Percentiles rank a stretch among this genome's conserved stretches.
Conservation (phyloP, 495 filamentous ascomycete species). For the Stereocaulon alpinum region DNA sequence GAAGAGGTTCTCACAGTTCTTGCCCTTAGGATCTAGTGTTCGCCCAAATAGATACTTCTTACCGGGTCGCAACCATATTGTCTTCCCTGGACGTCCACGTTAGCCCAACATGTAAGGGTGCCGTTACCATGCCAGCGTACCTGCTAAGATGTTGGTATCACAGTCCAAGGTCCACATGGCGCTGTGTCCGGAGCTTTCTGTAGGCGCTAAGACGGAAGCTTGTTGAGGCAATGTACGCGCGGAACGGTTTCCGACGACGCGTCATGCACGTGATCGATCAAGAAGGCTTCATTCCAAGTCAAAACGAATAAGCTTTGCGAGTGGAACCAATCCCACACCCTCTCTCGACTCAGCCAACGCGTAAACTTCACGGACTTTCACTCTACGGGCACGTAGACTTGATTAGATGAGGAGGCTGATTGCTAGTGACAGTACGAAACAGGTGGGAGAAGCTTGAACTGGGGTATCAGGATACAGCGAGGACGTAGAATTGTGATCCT, state of each 20-base stretch:
- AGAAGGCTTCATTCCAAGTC: too few relatives aligned
- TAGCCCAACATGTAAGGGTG: not conserved
- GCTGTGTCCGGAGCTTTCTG: too few relatives aligned
- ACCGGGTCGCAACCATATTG: slow-evolving; percentile 73
- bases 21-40: slow-evolving; percentile 37
- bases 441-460: too few relatives aligned
- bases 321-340: too few relatives aligned
- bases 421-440: too few relatives aligned
- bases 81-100: slow-evolving; percentile 42
- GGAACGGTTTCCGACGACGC: not conserved
- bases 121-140: slow-evolving; percentile 4
- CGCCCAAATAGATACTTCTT: slow-evolving; percentile 74
- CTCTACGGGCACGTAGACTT: too few relatives aligned
- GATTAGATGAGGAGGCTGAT: too few relatives aligned
- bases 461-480: too few relatives aligned
- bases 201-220: not conserved
- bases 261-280: not conserved
- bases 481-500: too few relatives aligned
- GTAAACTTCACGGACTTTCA: too few relatives aligned
- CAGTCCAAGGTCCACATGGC: slow-evolving; percentile 24
- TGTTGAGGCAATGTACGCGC: not conserved
- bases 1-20: slow-evolving; percentile 14
- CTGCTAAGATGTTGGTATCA: slow-evolving; percentile 16
- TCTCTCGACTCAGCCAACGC: too few relatives aligned
- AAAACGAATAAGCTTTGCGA: too few relatives aligned